phyloP scores from a whole-genome alignment of 176 grass and related monocot genomes.

The Oryza meridionalis region DNA sequence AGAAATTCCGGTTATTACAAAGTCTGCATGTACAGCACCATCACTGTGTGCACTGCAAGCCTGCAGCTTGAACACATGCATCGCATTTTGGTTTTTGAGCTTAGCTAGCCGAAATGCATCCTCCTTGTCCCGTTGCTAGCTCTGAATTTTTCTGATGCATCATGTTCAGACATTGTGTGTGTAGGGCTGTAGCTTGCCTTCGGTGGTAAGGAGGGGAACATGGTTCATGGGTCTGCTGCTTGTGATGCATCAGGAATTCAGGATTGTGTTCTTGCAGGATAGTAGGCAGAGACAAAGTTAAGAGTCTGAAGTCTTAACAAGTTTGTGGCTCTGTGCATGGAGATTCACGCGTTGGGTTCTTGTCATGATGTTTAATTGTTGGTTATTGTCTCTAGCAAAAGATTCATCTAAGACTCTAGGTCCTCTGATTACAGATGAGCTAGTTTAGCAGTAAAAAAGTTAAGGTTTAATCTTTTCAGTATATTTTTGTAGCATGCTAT shows the following conservation, averaged over 20 bases:
- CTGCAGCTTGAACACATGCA: neutral
- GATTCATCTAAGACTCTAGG: neutral
- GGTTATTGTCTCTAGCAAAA: neutral
- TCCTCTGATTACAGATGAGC: neutral
- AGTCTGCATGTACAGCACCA: neutral
- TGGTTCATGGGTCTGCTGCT: constrained; percentile 24
- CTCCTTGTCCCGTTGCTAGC: neutral
- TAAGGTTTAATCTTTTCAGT: neutral
- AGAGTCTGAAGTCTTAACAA: neutral
- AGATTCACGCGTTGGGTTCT: neutral
- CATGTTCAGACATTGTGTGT: neutral
- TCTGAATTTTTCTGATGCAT: constrained; percentile 24
- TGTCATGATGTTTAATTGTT: neutral
- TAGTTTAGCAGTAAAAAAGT: neutral
- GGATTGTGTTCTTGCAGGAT: constrained; percentile 8
- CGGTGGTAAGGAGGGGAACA: neutral
- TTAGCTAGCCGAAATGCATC: neutral
- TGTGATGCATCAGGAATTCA: constrained; percentile 4
- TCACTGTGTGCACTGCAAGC: neutral
- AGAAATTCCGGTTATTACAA: neutral
- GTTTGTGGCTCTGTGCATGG: neutral
- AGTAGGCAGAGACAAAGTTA: neutral
- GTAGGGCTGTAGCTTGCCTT: neutral
- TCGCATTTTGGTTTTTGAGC: neutral
- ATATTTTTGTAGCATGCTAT: neutral